Evolutionary conservation across 495 filamentous ascomycete species (phyloP).

Genomic region (Penicillium coprophilum): DNA sequence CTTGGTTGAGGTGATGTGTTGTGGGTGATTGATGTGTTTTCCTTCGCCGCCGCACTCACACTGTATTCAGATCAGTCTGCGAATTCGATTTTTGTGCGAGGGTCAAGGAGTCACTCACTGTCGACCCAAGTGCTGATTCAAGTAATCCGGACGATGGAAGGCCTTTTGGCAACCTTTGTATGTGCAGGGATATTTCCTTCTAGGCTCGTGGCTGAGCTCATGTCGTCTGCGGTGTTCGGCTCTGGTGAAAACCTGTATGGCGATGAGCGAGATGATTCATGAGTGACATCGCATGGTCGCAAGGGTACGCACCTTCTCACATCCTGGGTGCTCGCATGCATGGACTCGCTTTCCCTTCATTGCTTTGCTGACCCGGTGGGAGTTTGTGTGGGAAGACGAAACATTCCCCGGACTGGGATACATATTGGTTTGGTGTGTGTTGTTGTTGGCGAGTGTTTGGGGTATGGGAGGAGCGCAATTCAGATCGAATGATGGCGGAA

Average conservation of each 20-base stretch:
- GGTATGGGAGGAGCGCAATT: background rate
- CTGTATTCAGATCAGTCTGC: background rate
- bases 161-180: conserved; percentile 18
- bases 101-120: conserved; percentile 12
- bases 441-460: background rate
- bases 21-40: background rate
- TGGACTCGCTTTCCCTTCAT: conserved; percentile 78
- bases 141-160: conserved; percentile 26
- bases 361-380: conserved; percentile 70
- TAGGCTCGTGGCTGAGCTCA: conserved; percentile 20
- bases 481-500: background rate
- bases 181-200: conserved; percentile 15
- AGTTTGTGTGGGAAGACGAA: background rate
- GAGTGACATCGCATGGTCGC: conserved; percentile 5
- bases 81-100: background rate
- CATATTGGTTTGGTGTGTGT: background rate
- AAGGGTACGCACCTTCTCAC: conserved; percentile 52
- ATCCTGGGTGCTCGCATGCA: conserved; percentile 57
- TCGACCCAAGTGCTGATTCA: conserved; percentile 17
- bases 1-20: background rate
- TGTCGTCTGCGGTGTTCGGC: conserved; percentile 62
- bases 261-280: background rate
- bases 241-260: conserved; percentile 66
- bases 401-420: background rate
- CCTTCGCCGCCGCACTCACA: background rate